Evolutionary conservation across 2,329 filamentous ascomycete genomes (phyloP).

Genomic region (Herpotrichia juniperi): DNA sequence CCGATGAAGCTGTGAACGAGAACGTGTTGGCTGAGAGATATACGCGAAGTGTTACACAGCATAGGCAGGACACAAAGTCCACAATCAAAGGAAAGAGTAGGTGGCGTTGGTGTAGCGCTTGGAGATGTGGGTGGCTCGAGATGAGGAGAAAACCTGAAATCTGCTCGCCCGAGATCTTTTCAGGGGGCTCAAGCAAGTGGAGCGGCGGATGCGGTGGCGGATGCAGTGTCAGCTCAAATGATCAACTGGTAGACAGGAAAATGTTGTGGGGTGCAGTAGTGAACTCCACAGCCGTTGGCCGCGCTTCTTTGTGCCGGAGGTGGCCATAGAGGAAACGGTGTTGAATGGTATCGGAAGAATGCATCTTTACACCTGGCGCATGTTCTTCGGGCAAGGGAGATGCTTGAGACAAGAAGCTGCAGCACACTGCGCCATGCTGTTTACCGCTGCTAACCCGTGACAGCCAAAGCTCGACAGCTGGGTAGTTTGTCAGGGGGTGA

Average conservation of each 20-base stretch:
- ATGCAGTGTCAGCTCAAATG: not conserved
- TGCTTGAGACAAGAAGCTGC: not conserved
- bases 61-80: not conserved
- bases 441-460: not conserved
- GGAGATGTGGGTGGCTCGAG: constrained; percentile 1
- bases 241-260: not conserved
- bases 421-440: not conserved
- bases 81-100: not conserved
- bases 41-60: not conserved
- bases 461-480: not conserved
- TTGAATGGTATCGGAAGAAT: not conserved
- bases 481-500: not conserved
- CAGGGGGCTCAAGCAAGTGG: not conserved
- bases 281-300: constrained; percentile 12
- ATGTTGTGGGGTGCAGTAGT: constrained; percentile 14
- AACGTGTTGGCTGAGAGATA: not conserved
- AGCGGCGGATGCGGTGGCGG: not conserved
- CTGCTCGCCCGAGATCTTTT: not conserved
- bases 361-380: not conserved
- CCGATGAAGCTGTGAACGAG: constrained; percentile 1
- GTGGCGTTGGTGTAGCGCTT: not conserved
- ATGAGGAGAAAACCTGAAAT: not conserved
- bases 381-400: not conserved
- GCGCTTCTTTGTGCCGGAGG: not conserved
- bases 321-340: not conserved